Percentiles rank a stretch among this genome's conserved stretches.
Evolutionary conservation across 352 stramenopile genomes (phyloP).

Genomic region (Sclerospora graminicola): DNA sequence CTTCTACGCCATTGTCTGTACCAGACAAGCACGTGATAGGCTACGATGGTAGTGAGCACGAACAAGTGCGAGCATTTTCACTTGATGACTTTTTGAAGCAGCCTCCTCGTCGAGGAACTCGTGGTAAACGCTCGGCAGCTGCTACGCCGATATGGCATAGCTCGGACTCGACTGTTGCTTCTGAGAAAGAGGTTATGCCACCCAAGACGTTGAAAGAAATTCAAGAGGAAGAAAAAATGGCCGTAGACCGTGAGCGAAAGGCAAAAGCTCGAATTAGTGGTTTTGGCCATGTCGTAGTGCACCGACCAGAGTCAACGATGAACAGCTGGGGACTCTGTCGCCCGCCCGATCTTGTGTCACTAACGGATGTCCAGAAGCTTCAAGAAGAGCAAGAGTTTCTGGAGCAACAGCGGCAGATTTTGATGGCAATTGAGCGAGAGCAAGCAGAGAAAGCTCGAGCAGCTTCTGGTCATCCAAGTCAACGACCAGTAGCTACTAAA

Average conservation of each 20-base stretch:
- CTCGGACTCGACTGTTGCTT: background rate
- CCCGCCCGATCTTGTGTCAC: constrained; percentile 33
- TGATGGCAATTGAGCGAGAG: constrained; percentile 46
- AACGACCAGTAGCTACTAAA: constrained; percentile 5
- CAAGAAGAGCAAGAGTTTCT: constrained; percentile 55
- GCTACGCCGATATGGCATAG: constrained; percentile 16
- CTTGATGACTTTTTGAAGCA: constrained; percentile 60
- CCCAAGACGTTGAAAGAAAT: constrained; percentile 54
- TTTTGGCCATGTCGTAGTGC: constrained; percentile 8
- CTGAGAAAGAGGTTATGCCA: constrained; percentile 7
- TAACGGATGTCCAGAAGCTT: constrained; percentile 50
- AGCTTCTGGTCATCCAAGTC: background rate
- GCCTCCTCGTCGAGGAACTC: constrained; percentile 8
- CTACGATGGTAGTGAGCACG: constrained; percentile 35
- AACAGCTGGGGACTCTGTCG: constrained; percentile 64
- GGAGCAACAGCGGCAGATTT: constrained; percentile 53
- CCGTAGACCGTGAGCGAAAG: constrained; percentile 24
- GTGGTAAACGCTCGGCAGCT: constrained; percentile 5
- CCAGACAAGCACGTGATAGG: constrained; percentile 30
- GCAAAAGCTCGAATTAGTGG: constrained; percentile 34
- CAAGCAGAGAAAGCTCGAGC: constrained; percentile 13
- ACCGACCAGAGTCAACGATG: constrained; percentile 32
- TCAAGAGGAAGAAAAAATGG: constrained; percentile 48
- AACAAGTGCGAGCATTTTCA: constrained; percentile 42
- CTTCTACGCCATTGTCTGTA: constrained; percentile 9